Evolutionary conservation across 148 eudicot genomes (phyloP).

Genomic region (Beta vulgaris): DNA sequence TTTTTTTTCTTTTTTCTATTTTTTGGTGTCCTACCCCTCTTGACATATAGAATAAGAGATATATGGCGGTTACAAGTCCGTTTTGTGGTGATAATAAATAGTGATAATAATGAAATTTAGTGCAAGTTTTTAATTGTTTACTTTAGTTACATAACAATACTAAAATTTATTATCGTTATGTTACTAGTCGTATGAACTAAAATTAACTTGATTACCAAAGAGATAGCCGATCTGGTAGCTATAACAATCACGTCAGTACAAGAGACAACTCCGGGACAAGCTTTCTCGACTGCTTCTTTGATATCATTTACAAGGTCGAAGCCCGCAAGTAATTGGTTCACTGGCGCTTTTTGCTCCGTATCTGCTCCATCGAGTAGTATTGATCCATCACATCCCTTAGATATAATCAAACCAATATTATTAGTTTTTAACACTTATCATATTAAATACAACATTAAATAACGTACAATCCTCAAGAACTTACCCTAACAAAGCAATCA

Average conservation of each 20-base stretch:
- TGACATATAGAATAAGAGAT: no score
- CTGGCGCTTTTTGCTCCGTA: slow-evolving; percentile 16
- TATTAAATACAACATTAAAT: background rate
- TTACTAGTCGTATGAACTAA: no score
- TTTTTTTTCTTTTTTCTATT: no score
- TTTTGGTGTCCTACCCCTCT: no score
- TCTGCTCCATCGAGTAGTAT: slow-evolving; percentile 18
- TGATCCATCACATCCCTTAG: slow-evolving; percentile 24
- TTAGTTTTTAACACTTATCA: background rate
- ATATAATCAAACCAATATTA: background rate
- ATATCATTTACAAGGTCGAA: slow-evolving; percentile 13
- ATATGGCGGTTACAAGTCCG: no score
- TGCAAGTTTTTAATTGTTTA: no score
- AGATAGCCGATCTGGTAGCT: slow-evolving; percentile 39
- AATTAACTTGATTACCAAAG: slow-evolving; percentile 13
- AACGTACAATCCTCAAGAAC: background rate
- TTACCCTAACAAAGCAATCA: slow-evolving; percentile 26
- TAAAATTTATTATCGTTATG: no score
- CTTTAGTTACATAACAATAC: no score
- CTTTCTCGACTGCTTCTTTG: slow-evolving; percentile 34
- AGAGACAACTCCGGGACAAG: slow-evolving; percentile 45
- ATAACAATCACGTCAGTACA: slow-evolving; percentile 41
- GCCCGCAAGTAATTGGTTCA: slow-evolving; percentile 18
- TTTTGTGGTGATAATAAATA: no score
- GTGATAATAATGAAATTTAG: no score